A percentile compares a stretch with the other conserved stretches of the same genome.
Conservation (phyloP, 768 basidiomycete genomes). For the Panaeolus cyanescens region DNA sequence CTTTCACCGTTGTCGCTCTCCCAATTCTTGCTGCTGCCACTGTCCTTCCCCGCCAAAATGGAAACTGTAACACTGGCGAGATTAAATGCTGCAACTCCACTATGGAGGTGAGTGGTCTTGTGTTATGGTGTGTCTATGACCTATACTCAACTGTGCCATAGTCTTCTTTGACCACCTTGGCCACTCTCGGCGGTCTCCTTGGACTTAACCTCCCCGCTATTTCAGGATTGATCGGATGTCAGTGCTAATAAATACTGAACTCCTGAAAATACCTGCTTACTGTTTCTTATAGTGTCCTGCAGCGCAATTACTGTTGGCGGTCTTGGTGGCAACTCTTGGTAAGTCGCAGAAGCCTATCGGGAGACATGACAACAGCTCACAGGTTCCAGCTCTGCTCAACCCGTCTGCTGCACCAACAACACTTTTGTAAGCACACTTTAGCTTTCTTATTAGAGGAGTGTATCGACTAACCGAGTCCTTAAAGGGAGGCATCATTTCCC, state of each 20-base stretch:
- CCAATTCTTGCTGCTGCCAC: constrained; percentile 10
- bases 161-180: constrained; percentile 5
- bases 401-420: constrained; percentile 40
- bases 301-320: neutral
- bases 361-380: neutral
- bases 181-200: constrained; percentile 1
- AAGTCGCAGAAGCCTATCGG: neutral
- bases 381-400: constrained; percentile 22
- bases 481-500: neutral
- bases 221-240: constrained; percentile 4
- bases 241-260: neutral
- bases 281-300: neutral
- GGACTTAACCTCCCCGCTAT: constrained; percentile 3
- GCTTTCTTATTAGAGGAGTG: too few species aligned
- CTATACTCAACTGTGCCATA: neutral
- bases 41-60: neutral
- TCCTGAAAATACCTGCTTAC: neutral
- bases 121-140: too few species aligned
- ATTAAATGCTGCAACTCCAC: constrained; percentile 12
- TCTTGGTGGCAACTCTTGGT: neutral
- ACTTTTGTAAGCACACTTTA: constrained; percentile 30
- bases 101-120: neutral
- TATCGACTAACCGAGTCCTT: neutral
- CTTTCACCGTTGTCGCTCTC: constrained; percentile 7
- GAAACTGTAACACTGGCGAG: constrained; percentile 4